These are phyloP conservation scores for Ophiostoma ips DNA, from an alignment of 2,329 filamentous ascomycete species.

Conservation along the genomic window DNA sequence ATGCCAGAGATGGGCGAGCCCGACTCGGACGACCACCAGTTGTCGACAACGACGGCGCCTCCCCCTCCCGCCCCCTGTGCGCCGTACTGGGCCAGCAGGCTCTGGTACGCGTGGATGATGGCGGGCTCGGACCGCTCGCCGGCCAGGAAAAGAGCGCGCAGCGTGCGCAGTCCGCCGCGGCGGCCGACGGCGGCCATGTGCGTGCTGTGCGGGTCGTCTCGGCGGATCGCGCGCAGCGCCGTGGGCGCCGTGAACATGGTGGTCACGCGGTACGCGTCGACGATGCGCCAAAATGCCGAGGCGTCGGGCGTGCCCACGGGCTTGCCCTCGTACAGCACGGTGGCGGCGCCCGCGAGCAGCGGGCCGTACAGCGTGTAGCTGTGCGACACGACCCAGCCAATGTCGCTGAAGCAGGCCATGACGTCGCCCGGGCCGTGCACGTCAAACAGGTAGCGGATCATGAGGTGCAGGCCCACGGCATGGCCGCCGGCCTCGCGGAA, in stretches of 20 bases:
- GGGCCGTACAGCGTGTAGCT: slow-evolving; percentile 81
- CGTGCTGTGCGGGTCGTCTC: slow-evolving; percentile 66
- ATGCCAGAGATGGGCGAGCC: slow-evolving; percentile 46
- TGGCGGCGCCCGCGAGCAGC: slow-evolving; percentile 71
- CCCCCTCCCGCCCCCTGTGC: slow-evolving; percentile 45
- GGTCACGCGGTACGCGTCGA: slow-evolving; percentile 76
- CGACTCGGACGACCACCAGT: slow-evolving; percentile 48
- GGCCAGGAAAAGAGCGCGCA: slow-evolving; percentile 69
- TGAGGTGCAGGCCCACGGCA: slow-evolving; percentile 70
- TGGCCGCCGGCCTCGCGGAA: slow-evolving; percentile 73
- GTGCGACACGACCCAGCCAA: slow-evolving; percentile 76
- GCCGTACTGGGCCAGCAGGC: slow-evolving; percentile 52
- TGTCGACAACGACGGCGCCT: too few species aligned
- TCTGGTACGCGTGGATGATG: slow-evolving; percentile 69
- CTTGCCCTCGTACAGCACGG: slow-evolving; percentile 87
- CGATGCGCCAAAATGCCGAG: slow-evolving; percentile 74
- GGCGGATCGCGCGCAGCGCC: slow-evolving; percentile 72
- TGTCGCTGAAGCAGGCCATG: slow-evolving; percentile 42
- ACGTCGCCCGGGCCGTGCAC: slow-evolving; percentile 76
- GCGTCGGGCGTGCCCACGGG: slow-evolving; percentile 80
- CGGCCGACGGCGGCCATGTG: slow-evolving; percentile 49
- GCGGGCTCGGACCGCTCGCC: slow-evolving; percentile 82
- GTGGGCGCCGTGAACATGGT: slow-evolving; percentile 77
- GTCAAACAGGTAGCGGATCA: slow-evolving; percentile 70
- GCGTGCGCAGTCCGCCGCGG: slow-evolving; percentile 54